Evolutionary conservation across 768 basidiomycete species (phyloP).

Genomic region (Boletus rubescentipes): DNA sequence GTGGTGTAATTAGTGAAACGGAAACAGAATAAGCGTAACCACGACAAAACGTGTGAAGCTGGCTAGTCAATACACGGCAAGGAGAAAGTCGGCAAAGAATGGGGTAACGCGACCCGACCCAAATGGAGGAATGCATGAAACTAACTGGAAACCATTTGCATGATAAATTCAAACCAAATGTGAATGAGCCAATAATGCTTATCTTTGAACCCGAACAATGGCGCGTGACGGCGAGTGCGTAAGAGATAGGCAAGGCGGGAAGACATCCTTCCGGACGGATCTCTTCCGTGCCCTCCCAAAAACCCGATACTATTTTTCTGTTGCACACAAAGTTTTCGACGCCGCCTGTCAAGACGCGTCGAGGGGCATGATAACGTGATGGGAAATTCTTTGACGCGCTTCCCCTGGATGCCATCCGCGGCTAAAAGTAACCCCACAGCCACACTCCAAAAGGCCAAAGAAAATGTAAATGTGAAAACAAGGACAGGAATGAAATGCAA

Average conservation of each 20-base stretch:
- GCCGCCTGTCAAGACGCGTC: background rate
- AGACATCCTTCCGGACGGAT: conserved; percentile 22
- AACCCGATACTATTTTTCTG: background rate
- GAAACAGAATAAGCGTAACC: too few species aligned
- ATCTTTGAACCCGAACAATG: background rate
- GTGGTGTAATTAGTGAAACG: background rate
- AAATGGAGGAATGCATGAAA: too few species aligned
- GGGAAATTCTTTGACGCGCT: background rate
- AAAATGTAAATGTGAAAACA: too few species aligned
- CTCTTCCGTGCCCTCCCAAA: conserved; percentile 18
- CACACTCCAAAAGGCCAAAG: background rate
- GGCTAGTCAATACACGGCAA: too few species aligned
- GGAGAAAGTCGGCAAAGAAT: too few species aligned
- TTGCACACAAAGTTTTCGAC: background rate
- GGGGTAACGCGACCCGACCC: too few species aligned
- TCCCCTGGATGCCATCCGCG: background rate
- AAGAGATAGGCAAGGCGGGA: background rate
- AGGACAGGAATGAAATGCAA: too few species aligned
- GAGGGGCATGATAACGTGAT: background rate
- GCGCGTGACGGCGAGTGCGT: background rate
- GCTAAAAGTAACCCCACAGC: background rate
- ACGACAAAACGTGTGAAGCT: too few species aligned
- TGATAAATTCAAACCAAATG: too few species aligned
- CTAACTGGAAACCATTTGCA: too few species aligned
- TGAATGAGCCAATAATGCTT: too few species aligned